A percentile compares a stretch with the other conserved stretches of the same genome.
Conservation (phyloP, 2,329 filamentous ascomycete genomes). For the Didymella keratinophila region DNA sequence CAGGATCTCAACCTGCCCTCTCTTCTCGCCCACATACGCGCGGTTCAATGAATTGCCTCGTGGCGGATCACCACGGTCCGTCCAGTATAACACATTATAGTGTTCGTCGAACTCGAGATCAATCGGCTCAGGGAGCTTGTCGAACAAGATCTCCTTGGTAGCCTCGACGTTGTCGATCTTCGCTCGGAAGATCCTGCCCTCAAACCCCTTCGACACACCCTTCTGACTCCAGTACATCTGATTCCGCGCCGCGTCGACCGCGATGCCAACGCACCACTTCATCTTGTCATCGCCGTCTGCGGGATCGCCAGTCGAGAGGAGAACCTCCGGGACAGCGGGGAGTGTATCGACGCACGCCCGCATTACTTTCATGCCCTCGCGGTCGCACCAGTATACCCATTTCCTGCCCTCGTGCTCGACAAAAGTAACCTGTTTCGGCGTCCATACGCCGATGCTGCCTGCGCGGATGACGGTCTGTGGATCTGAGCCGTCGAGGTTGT, state of each 20-base stretch:
- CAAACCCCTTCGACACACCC: constrained; percentile 59
- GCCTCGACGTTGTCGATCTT: constrained; percentile 53
- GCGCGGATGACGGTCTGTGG: constrained; percentile 53
- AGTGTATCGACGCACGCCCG: constrained; percentile 26
- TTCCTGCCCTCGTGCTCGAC: constrained; percentile 25
- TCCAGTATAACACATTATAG: constrained; percentile 63
- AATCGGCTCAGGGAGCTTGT: constrained; percentile 53
- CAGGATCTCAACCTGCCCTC: constrained; percentile 13
- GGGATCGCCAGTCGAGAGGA: constrained; percentile 13
- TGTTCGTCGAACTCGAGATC: constrained; percentile 64
- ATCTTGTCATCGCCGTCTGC: constrained; percentile 40
- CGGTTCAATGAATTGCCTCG: constrained; percentile 63
- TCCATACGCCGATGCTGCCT: constrained; percentile 48
- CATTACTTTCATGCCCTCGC: constrained; percentile 53
- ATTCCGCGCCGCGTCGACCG: constrained; percentile 54
- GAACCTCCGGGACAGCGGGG: constrained; percentile 13
- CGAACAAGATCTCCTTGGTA: constrained; percentile 38
- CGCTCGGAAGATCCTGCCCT: constrained; percentile 63
- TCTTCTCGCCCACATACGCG: constrained; percentile 22
- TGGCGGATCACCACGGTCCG: constrained; percentile 66
- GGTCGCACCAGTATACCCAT: constrained; percentile 53
- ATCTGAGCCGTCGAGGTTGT: constrained; percentile 60
- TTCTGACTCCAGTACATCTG: constrained; percentile 70
- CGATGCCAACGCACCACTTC: constrained; percentile 66
- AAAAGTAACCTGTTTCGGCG: constrained; percentile 55